Base-by-base conservation (phyloP, 1,139 yeast species). In the Yamadazyma jaroonii region DNA sequence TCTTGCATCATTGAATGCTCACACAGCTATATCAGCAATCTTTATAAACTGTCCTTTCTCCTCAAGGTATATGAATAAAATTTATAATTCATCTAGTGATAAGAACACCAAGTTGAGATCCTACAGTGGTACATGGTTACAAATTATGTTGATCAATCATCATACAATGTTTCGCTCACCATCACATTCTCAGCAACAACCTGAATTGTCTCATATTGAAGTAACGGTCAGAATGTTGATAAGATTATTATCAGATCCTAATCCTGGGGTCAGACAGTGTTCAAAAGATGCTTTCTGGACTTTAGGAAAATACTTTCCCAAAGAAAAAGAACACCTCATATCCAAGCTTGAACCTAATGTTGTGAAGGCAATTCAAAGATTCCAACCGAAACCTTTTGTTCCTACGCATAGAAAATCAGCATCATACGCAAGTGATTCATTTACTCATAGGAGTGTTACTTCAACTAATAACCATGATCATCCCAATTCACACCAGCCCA, bases 221-320 rank as follows among this genome's bases (percentile, higher is more conserved):
- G 54, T 68, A 1, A 61, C 81, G 2, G 79, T 71, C 29, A 77
- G 70, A 39, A 65, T 81, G 45, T 55, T 89, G 2, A 48, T 62
- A 4, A 81, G 77, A 50, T 81, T 94, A 25, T 64, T 92, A 2
- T 61, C 77, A 1, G 97, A 92, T 59, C 87, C 96, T 0, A 84
- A 85, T 42, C 89, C 94, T 0, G 67, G 73, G 0, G 97, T 87
- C 0, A 72, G 97, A 44, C 95, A 81, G 49, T 68, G 79, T 0
- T 86, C 85, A 62, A 75, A 96, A 53, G 67, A 68, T 8, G 72
- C 89, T 0, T 90, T 76, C 52, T 89, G 96, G 96, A 67, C 77
- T 14, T 75, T 78, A 43, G 71, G 73, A 47, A 67, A 68, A 6
- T 50, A 59, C 27, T 63, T 61, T 69, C 56, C 85, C 61, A 43